A percentile compares a stretch with the other conserved stretches of the same genome.
Conservation (phyloP, 768 basidiomycete genomes). For the Russula griseocarnosa region DNA sequence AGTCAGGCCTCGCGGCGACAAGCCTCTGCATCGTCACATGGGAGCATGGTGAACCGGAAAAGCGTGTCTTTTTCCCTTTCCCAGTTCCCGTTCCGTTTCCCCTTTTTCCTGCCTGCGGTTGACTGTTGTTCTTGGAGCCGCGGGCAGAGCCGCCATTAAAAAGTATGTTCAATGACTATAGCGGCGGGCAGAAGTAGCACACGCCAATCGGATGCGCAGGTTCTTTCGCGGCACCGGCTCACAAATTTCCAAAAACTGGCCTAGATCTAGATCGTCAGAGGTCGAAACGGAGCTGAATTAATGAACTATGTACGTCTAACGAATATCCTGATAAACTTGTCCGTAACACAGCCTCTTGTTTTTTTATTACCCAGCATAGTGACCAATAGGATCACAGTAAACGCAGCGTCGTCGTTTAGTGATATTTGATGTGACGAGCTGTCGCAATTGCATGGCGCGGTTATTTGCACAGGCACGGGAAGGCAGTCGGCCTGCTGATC, state of each 20-base stretch:
- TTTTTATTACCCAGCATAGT: conserved; percentile 3
- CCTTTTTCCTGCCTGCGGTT: conserved; percentile 11
- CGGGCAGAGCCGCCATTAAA: conserved; percentile 19
- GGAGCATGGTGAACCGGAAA: not conserved
- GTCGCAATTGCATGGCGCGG: conserved; percentile 14
- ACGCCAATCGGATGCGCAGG: conserved; percentile 18
- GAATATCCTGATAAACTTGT: not conserved
- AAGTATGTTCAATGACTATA: conserved; percentile 13
- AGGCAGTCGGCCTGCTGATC: conserved; percentile 18
- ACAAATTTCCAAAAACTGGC: conserved; percentile 5
- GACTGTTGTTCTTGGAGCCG: conserved; percentile 21
- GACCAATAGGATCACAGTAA: conserved; percentile 12
- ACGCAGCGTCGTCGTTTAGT: conserved; percentile 12
- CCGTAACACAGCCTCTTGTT: conserved; percentile 10
- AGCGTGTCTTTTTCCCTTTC: conserved; percentile 16
- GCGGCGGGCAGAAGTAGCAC: conserved; percentile 16
- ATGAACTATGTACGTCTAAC: conserved; percentile 12
- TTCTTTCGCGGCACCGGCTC: conserved; percentile 13
- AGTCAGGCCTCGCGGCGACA: conserved; percentile 1
- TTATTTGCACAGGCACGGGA: conserved; percentile 4
- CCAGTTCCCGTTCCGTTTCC: conserved; percentile 10
- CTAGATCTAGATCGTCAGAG: conserved; percentile 5
- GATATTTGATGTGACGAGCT: conserved; percentile 25
- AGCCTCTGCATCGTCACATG: conserved; percentile 10
- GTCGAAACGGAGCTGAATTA: conserved; percentile 19